These are phyloP conservation scores for Piper betle DNA, from an alignment of 164 flowering plant species.

Conservation along the genomic window DNA sequence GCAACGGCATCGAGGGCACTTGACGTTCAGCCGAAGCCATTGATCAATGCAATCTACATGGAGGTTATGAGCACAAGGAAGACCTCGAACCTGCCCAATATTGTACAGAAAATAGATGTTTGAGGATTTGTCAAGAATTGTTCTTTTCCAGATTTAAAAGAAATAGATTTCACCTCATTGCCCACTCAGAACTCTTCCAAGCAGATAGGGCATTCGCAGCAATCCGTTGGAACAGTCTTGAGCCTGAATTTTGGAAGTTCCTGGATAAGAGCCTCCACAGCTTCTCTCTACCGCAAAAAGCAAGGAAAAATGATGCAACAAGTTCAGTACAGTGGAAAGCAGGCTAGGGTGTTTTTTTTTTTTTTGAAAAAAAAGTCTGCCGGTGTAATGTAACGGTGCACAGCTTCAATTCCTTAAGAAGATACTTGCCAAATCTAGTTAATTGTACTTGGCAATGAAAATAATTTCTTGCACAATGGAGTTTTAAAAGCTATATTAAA, in stretches of 20 bases:
- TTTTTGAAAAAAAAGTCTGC: background rate
- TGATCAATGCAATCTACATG: constrained; percentile 95
- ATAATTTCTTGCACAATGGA: too few relatives aligned
- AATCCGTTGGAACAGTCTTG: constrained; percentile 95
- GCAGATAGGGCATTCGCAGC: constrained; percentile 97
- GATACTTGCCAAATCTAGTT: background rate
- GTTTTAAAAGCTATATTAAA: background rate
- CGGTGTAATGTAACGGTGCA: background rate
- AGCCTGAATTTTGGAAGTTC: constrained; percentile 94
- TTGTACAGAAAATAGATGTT: background rate
- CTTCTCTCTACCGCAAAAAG: constrained; percentile 60
- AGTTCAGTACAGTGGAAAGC: background rate
- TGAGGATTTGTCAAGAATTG: background rate
- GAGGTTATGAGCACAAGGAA: constrained; percentile 98
- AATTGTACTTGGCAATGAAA: background rate
- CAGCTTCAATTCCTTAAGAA: background rate
- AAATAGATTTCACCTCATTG: constrained; percentile 51
- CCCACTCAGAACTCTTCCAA: constrained; percentile 88
- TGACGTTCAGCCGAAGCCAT: constrained; percentile 92
- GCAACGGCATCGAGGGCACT: constrained; percentile 94
- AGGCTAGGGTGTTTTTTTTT: background rate
- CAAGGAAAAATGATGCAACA: background rate
- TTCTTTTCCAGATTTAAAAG: background rate
- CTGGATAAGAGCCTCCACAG: constrained; percentile 97
- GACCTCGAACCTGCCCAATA: constrained; percentile 79